Evolutionary conservation across 768 basidiomycete species (phyloP).

Genomic region (Amanita pseudoporphyria): DNA sequence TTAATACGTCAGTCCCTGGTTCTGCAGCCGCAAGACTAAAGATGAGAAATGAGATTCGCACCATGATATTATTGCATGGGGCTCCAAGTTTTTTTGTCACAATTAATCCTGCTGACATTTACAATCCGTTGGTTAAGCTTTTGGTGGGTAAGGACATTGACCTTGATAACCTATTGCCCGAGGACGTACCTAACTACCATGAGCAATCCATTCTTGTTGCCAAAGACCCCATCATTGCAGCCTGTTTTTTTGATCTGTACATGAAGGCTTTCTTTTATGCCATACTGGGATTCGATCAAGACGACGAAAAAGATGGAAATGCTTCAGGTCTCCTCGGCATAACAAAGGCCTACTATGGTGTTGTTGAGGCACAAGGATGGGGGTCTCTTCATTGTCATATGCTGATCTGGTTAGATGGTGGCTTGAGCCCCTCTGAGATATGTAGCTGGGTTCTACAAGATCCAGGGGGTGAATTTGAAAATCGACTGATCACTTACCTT

Average conservation of each 20-base stretch:
- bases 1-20: slow-evolving; percentile 4
- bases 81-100: too few relatives aligned
- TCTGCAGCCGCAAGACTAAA: background rate
- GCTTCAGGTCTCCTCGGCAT: too few relatives aligned
- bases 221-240: slow-evolving; percentile 27
- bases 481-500: background rate
- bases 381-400: too few relatives aligned
- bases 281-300: slow-evolving; percentile 19
- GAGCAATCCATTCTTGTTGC: slow-evolving; percentile 28
- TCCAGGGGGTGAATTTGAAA: too few relatives aligned
- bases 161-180: too few relatives aligned
- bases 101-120: too few relatives aligned
- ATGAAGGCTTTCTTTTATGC: slow-evolving; percentile 25
- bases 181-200: slow-evolving; percentile 20
- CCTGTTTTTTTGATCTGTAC: slow-evolving; percentile 32
- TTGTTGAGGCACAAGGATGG: too few relatives aligned
- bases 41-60: background rate
- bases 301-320: too few relatives aligned
- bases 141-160: slow-evolving; percentile 26
- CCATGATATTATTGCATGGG: too few relatives aligned
- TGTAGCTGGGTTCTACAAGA: slow-evolving; percentile 3
- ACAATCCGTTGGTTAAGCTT: slow-evolving; percentile 31
- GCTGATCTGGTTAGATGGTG: slow-evolving; percentile 29
- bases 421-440: slow-evolving; percentile 22
- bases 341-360: too few relatives aligned